Conservation (phyloP, 75 land plant species). For the Pinus tabuliformis region DNA sequence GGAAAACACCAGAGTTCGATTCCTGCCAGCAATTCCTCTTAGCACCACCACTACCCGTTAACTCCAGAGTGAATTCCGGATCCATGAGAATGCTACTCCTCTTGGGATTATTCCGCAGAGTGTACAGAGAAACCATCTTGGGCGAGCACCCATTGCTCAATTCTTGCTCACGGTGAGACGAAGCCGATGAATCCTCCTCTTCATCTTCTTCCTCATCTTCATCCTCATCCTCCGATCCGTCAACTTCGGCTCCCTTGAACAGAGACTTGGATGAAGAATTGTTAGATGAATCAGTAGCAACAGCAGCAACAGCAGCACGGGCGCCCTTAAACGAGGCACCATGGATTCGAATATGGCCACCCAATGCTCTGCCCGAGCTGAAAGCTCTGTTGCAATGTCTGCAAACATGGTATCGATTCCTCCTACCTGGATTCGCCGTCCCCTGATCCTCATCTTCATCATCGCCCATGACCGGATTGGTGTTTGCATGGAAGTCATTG, state of each 20-base stretch:
- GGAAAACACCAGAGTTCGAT: constrained; percentile 1
- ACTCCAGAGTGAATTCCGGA: constrained; percentile 10
- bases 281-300: not conserved
- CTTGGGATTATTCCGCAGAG: constrained; percentile 15
- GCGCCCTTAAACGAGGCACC: constrained; percentile 10
- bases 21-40: not conserved
- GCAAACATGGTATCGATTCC: constrained; percentile 21
- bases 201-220: not conserved
- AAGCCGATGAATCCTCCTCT: not conserved
- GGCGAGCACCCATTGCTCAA: not conserved
- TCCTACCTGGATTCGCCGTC: not conserved
- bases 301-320: not conserved
- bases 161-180: not conserved
- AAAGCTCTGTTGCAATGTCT: constrained; percentile 19
- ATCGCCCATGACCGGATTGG: not conserved
- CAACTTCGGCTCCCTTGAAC: not conserved
- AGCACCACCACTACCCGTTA: not conserved
- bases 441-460: constrained; percentile 3
- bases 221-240: constrained; percentile 4
- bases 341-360: constrained; percentile 35
- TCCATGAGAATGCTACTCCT: constrained; percentile 10
- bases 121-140: constrained; percentile 9
- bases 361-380: constrained; percentile 27
- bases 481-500: constrained; percentile 9
- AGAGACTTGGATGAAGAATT: constrained; percentile 1